Conservation (phyloP, 2,329 filamentous ascomycete genomes). For the Lachnellula cervina region DNA sequence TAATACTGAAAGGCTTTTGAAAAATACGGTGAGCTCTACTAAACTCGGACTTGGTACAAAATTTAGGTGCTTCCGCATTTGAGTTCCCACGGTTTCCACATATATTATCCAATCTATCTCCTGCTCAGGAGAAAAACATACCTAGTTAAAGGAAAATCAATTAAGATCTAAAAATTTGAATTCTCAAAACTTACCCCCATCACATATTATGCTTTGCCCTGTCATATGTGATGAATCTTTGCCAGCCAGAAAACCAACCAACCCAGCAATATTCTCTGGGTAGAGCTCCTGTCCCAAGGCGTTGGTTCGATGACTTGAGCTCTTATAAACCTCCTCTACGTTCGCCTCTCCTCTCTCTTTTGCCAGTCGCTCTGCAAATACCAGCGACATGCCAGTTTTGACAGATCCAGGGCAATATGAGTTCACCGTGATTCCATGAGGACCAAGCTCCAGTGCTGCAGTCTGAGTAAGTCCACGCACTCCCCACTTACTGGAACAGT, state of each 20-base stretch:
- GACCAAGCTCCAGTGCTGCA: conserved; percentile 59
- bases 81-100: too few species aligned
- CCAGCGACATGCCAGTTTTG: conserved; percentile 60
- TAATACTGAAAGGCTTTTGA: too few species aligned
- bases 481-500: conserved; percentile 59
- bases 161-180: too few species aligned
- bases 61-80: too few species aligned
- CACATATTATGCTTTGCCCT: conserved; percentile 57
- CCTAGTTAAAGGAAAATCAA: too few species aligned
- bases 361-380: conserved; percentile 43
- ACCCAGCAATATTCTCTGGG: conserved; percentile 54
- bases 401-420: conserved; percentile 62
- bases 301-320: conserved; percentile 24
- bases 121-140: too few species aligned
- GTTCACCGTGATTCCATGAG: conserved; percentile 59
- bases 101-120: too few species aligned
- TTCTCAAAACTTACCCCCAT: conserved; percentile 40
- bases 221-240: conserved; percentile 57
- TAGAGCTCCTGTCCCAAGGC: too few species aligned
- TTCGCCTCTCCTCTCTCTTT: background rate
- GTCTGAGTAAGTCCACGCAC: conserved; percentile 59
- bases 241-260: conserved; percentile 54
- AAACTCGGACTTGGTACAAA: too few species aligned
- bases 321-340: conserved; percentile 18
- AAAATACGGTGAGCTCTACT: too few species aligned